Conservation (phyloP, 306 rosid genomes). For the Gynostemma pentaphyllum region DNA sequence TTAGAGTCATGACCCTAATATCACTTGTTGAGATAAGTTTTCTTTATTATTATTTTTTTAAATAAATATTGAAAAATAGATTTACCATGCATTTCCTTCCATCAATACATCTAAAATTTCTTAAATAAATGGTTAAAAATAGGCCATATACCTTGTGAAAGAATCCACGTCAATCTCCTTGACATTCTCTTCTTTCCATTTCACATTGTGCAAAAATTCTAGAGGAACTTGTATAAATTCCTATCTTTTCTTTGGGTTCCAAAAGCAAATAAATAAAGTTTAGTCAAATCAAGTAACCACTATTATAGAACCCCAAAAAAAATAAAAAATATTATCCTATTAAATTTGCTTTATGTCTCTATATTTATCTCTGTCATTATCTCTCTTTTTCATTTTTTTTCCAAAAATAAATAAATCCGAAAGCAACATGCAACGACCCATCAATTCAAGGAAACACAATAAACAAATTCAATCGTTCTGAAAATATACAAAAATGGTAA, state of each 20-base stretch:
- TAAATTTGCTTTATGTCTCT: not conserved
- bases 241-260: not conserved
- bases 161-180: too few relatives aligned
- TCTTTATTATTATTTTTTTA: too few relatives aligned
- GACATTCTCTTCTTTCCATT: not conserved
- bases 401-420: not conserved
- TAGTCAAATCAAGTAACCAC: not conserved
- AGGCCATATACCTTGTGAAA: too few relatives aligned
- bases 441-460: conserved; percentile 9
- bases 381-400: not conserved
- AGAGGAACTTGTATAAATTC: not conserved
- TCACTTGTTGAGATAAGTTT: too few relatives aligned
- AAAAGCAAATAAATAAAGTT: not conserved
- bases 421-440: conserved; percentile 37
- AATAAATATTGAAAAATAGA: too few relatives aligned
- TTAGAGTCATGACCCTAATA: too few relatives aligned
- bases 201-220: not conserved
- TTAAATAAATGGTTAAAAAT: too few relatives aligned
- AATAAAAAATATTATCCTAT: not conserved
- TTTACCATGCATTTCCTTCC: too few relatives aligned
- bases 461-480: too few relatives aligned
- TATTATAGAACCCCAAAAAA: not conserved
- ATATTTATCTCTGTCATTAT: conserved; percentile 9
- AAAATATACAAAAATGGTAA: conserved; percentile 6
- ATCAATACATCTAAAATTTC: too few relatives aligned